Evolutionary conservation across 192 early-diverging fungal species (phyloP), one percentile per base, ranked within the genome.

Genomic region (Linnemannia hyalina): DNA sequence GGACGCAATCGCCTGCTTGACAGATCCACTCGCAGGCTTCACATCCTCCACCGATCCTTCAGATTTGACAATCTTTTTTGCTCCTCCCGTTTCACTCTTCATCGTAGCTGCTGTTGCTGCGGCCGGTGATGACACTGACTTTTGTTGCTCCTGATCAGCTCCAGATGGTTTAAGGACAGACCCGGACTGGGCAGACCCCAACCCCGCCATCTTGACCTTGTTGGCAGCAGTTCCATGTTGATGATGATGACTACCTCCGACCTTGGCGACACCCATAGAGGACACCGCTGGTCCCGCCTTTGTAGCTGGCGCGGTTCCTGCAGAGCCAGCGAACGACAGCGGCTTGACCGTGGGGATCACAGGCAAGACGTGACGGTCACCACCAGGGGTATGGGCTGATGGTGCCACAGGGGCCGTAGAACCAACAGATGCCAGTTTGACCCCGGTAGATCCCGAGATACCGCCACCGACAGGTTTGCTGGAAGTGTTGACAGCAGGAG

Each of bases 321-420:
- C 73, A 41, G 65, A 13, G 1, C 49, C 40, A 8, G 81, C 46
- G 41, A 83, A 83, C 41, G 68, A 54, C 10, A 83, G 40, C 15
- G 82, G 82, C 22, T 83, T 83, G 5, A 76, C 70, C 26, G 55
- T 70, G 4, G 71, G 82, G 20, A 83, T 75, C 36, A 83, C 82
- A 41, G 81, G 70, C 46, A 71, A n/a, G 3, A 44, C 49, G 15
- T 32, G n/a, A 22, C 36, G 22, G 26, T 16, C 40, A n/a, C 52
- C 42, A 38, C 36, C 77, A 26, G n/a, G 18, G 9, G 44, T 36
- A 11, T 42, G 40, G 23, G 54, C 32, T 36, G 74, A 16, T 20
- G 23, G 10, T 9, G 49, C 1, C 26, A 15, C 29, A 36, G 36
- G 36, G 7, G 41, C 10, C 36, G 57, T 2, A 7, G 38, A 20